Conservation (phyloP, 106 monocot species). For the Apostasia shenzhenica region DNA sequence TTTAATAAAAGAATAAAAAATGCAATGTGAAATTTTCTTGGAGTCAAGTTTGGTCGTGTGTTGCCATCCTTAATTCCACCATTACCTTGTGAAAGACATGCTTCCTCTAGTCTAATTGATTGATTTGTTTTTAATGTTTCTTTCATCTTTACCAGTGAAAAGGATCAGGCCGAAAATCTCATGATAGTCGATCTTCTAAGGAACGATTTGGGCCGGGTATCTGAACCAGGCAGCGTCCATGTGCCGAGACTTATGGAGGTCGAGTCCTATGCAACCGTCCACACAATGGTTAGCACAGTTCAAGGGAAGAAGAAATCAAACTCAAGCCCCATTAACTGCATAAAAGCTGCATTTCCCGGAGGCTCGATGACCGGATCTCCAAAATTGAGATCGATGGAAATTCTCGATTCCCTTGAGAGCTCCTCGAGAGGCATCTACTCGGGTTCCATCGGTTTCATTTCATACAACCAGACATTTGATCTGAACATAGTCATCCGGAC, state of each 20-base stretch:
- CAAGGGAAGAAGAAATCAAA: conserved; percentile 45
- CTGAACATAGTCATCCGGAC: conserved; percentile 92
- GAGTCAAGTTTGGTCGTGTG: too few relatives aligned
- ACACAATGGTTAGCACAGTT: conserved; percentile 83
- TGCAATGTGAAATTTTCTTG: too few relatives aligned
- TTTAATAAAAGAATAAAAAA: too few relatives aligned
- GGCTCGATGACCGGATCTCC: conserved; percentile 94
- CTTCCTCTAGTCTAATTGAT: too few relatives aligned
- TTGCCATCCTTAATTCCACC: too few relatives aligned
- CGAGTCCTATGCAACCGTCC: conserved; percentile 81
- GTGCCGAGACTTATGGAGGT: conserved; percentile 64
- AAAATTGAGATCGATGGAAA: conserved; percentile 78
- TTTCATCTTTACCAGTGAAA: conserved; percentile 46
- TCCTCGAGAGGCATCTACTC: conserved; percentile 73
- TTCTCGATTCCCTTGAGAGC: conserved; percentile 72
- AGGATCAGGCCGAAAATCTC: conserved; percentile 85
- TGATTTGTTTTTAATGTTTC: background rate
- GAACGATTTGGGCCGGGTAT: conserved; percentile 80
- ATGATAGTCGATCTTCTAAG: conserved; percentile 92
- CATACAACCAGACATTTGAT: conserved; percentile 80
- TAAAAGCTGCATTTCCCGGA: conserved; percentile 79
- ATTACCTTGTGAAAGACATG: too few relatives aligned
- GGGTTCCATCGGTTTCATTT: conserved; percentile 76
- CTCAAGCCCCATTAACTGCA: conserved; percentile 50
- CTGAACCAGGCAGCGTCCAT: conserved; percentile 62